A percentile compares a stretch with the other conserved stretches of the same genome.
These are phyloP conservation scores for Acacia melanoxylon DNA, from an alignment of 306 rosid genomes.

Conservation along the genomic window DNA sequence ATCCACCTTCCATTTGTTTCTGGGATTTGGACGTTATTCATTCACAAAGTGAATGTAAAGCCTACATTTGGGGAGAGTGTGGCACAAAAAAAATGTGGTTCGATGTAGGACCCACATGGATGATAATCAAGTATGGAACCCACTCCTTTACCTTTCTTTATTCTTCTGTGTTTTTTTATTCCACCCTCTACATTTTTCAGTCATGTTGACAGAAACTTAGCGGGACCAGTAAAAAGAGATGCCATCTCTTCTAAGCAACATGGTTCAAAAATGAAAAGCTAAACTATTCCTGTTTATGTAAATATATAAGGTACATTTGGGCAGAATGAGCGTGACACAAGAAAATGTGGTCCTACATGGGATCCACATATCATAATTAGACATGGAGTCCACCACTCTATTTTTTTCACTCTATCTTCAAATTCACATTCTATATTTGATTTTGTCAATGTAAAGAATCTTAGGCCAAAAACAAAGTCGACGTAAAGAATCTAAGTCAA, in stretches of 20 bases:
- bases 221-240: not conserved
- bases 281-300: not conserved
- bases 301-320: not conserved
- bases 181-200: not conserved
- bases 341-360: not conserved
- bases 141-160: not conserved
- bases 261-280: not conserved
- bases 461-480: no score
- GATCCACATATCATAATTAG: not conserved
- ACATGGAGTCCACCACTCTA: not conserved
- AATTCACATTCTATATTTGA: not conserved
- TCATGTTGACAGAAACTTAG: not conserved
- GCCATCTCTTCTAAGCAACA: not conserved
- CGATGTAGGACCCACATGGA: not conserved
- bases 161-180: not conserved
- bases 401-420: not conserved
- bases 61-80: not conserved
- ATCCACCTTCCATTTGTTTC: not conserved
- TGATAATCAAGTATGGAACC: not conserved
- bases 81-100: not conserved
- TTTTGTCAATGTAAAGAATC: not conserved
- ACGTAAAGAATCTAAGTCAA: no score
- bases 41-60: not conserved
- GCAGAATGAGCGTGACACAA: not conserved
- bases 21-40: not conserved